Base-by-base conservation (phyloP, 208 protist species). In the Crithidia sp. region DNA sequence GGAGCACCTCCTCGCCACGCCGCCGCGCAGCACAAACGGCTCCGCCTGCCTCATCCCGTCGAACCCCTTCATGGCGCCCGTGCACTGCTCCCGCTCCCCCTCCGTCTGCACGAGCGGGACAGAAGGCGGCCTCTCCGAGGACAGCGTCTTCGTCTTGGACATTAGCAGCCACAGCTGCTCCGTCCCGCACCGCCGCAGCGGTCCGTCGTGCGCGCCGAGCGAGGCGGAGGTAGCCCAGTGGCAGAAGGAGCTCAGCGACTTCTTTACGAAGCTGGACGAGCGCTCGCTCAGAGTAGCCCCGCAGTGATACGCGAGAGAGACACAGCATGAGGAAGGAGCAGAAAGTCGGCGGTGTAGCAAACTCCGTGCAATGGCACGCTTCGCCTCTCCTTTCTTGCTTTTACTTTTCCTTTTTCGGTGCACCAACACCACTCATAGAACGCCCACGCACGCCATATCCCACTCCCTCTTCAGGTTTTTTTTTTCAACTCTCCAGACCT, bases 211-310 rank as follows among this genome's bases (percentile, higher is more conserved):
- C 4, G 73, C 59, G 4, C 70, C 78, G n/a, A 73, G 60, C 44
- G 83, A 85, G 58, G 64, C 63, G 37, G 80, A 82, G 54, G 76
- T 79, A 17, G 57, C 58, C 19, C 74, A 79, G 45, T 88, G 79
- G 83, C 79, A 88, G 64, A 55, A 50, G 16, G 75, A 85, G 63
- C 66, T 88, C 43, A 82, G 56, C 13, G 69, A 88, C 16, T 88
- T 88, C 63, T 88, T 88, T 50, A 43, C 49, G n/a, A 76, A 69
- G 19, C 58, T 88, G 36, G 83, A 88, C 41, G 60, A 81, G 59
- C 67, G 81, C 5, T 71, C 83, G 0, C 80, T 88, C 28, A 62
- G 71, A 52, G 64, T 84, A 10, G 73, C 66, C 17, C 83, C 58
- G 9, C 61, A 67, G 39, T 60, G 45, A 53, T 0, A 9, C 13